phyloP scores from a whole-genome alignment of 2,329 filamentous ascomycete species.

The Zymoseptoria crescenta region DNA sequence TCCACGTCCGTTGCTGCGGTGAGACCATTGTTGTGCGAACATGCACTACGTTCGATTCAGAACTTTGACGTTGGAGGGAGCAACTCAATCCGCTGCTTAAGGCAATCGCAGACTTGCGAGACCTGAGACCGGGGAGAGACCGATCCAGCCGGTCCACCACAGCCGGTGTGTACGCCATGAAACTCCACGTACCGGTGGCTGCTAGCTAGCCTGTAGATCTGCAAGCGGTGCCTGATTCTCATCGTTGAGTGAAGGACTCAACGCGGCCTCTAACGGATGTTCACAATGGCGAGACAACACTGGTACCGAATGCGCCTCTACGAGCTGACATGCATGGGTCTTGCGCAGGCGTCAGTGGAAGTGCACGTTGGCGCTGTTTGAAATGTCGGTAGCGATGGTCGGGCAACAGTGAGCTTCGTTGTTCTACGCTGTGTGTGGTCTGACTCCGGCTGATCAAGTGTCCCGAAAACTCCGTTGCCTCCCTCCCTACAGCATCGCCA shows the following conservation, averaged over 20 bases:
- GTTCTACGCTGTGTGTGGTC: background rate
- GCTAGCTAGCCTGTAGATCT: background rate
- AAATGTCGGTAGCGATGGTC: background rate
- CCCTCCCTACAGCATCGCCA: slow-evolving; percentile 25
- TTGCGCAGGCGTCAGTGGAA: background rate
- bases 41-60: background rate
- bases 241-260: background rate
- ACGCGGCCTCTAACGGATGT: background rate
- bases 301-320: background rate
- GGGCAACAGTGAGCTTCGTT: background rate
- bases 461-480: background rate
- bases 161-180: background rate
- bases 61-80: background rate
- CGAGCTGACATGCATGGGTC: background rate
- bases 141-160: background rate
- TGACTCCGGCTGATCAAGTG: background rate
- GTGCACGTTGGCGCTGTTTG: background rate
- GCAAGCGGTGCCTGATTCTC: background rate
- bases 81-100: background rate
- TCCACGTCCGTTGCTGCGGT: background rate
- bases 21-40: background rate
- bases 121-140: background rate
- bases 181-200: background rate
- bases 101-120: background rate
- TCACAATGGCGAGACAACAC: background rate